Evolutionary conservation across 371 early-diverging fungal species (phyloP), one percentile per base, ranked within the genome.

Genomic region (Apophysomyces elegans): DNA sequence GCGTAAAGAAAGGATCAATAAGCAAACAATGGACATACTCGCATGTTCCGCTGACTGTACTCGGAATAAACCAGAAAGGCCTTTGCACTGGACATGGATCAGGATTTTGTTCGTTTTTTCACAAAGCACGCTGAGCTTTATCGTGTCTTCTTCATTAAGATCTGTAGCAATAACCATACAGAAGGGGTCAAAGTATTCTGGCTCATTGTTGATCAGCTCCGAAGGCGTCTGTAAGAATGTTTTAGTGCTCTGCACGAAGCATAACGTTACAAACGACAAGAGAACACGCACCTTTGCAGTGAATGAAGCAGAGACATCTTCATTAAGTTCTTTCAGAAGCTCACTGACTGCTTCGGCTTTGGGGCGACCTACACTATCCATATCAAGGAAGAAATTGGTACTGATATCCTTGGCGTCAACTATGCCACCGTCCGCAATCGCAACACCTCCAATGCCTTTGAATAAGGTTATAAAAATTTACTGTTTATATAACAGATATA

Each of bases 331-430:
- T 32, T 76, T 70, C 36, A 97, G 84, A n/a, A 91, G 71, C 32
- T 85, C 85, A 5, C 82, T 76, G 5, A 90, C 83, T 36, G 76
- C 71, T 68, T 89, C 67, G 0, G 95, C 93, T 44, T 94, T 86
- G 2, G 77, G 64, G 63, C 81, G 73, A 1, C 94, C 95, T 32
- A 90, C 72, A 44, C 84, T 83, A 5, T 79, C 80, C 13, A 75
- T 60, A 35, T 87, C 88, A 13, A 98, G 81, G 73, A 97, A 98
- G 76, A 97, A 98, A 78, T 97, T 97, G 76, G 80, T 90, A 39
- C 89, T 91, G 43, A 91, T 77, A 61, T 96, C 97, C 35, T 73
- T 62, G 16, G 81, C 85, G 1, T 82, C 78, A 5, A 94, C 93
- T 3, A 68, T 66, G 38, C 80, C 74, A 39, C 76, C 86, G 64